A percentile compares a stretch with the other conserved stretches of the same genome.
Conservation (phyloP, 2,329 filamentous ascomycete species). For the Calonectria multiphialidica region DNA sequence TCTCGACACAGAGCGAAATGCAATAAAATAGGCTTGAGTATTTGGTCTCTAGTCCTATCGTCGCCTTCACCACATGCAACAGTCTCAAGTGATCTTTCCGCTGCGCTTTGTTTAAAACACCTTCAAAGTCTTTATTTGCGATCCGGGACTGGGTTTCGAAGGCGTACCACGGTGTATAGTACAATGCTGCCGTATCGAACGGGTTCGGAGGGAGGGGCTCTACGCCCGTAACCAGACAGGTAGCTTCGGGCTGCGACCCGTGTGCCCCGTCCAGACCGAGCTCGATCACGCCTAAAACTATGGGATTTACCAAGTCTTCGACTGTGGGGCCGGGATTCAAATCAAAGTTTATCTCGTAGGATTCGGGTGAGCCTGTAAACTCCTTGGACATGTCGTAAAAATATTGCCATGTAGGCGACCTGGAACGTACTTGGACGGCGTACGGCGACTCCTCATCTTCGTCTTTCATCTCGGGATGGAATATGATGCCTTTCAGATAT, state of each 20-base stretch:
- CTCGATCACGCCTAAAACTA: slow-evolving; percentile 40
- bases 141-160: slow-evolving; percentile 39
- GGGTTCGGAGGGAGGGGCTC: slow-evolving; percentile 42
- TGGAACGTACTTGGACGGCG: slow-evolving; percentile 35
- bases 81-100: slow-evolving; percentile 29
- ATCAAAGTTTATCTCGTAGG: slow-evolving; percentile 45
- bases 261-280: slow-evolving; percentile 31
- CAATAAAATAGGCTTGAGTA: slow-evolving; percentile 43
- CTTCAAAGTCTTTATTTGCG: slow-evolving; percentile 29
- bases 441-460: slow-evolving; percentile 2
- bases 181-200: slow-evolving; percentile 43
- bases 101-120: slow-evolving; percentile 32
- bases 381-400: slow-evolving; percentile 32
- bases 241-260: slow-evolving; percentile 9
- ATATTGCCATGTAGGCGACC: slow-evolving; percentile 44
- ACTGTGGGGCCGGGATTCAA: slow-evolving; percentile 33
- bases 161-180: slow-evolving; percentile 44
- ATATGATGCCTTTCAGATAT: slow-evolving; percentile 42
- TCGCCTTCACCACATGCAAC: slow-evolving; percentile 24
- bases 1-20: slow-evolving; percentile 28
- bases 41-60: slow-evolving; percentile 39
- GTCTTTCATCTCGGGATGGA: slow-evolving; percentile 35
- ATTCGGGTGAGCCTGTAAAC: slow-evolving; percentile 22
- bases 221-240: slow-evolving; percentile 40
- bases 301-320: slow-evolving; percentile 30